Evolutionary conservation across 805 yeast species (phyloP).

Genomic region (Hanseniaspora hatyaiensis): DNA sequence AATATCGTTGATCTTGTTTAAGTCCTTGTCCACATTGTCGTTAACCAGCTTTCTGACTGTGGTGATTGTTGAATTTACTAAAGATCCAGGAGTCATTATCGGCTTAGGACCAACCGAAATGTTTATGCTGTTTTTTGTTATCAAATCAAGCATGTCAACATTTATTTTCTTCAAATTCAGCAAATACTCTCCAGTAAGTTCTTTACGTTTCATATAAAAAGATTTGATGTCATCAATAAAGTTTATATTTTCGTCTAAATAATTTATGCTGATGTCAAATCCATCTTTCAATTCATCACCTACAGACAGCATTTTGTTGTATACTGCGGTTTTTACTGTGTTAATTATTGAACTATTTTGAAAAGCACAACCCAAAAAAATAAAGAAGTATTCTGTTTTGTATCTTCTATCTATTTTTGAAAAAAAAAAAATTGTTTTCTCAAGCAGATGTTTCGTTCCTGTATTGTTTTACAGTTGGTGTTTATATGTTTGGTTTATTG

Average conservation of each 20-base stretch:
- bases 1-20: slow-evolving; percentile 3
- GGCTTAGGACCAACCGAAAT: slow-evolving; percentile 89
- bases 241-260: slow-evolving; percentile 62
- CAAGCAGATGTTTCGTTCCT: too few relatives aligned
- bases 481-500: too few relatives aligned
- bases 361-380: too few relatives aligned
- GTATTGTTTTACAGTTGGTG: too few relatives aligned
- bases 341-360: too few relatives aligned
- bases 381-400: too few relatives aligned
- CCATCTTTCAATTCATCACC: slow-evolving; percentile 75
- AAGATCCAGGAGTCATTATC: slow-evolving; percentile 82
- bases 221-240: slow-evolving; percentile 71
- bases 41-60: slow-evolving; percentile 11
- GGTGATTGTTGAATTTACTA: slow-evolving; percentile 36
- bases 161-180: slow-evolving; percentile 51
- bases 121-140: slow-evolving; percentile 53
- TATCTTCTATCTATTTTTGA: too few relatives aligned
- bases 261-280: slow-evolving; percentile 61
- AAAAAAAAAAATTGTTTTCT: too few relatives aligned
- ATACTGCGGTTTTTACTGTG: too few relatives aligned
- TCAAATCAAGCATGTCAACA: slow-evolving; percentile 59
- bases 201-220: slow-evolving; percentile 74
- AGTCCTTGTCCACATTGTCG: neutral
- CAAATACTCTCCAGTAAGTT: slow-evolving; percentile 74
- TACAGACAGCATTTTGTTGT: slow-evolving; percentile 29